Evolutionary conservation across 441 rosid species (phyloP), one percentile per base, ranked within the genome.

Genomic region (Populus tomentosa): DNA sequence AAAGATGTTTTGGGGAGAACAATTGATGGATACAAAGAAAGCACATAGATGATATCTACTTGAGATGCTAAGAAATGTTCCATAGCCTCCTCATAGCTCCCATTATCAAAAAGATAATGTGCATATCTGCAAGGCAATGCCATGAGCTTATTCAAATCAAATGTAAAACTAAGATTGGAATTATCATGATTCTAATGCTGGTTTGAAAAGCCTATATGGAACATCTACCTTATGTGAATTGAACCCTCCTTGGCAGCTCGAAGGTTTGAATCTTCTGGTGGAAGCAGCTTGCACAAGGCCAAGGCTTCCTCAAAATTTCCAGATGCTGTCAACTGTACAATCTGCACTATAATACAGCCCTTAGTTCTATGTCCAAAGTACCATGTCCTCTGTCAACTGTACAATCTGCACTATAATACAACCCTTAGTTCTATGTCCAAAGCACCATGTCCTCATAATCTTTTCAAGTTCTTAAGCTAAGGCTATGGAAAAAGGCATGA

Each of bases 261-360:
- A 76, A 94, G 91, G 81, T 86, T 90, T 61, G 98, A 84, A 79
- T 96, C 99, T 86, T 96, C 98, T 56, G 98, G 86, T 26, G 99
- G 99, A 85, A 96, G 99, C 85, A 90, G 70, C 86, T 93, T 96
- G 84, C 99, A 96, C 86, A 96, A 85, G 76, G 97, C 93, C 87
- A 96, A 86, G 32, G 99, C 98, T 88, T 96, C 99, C 87, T 94
- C 98, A 82, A 96, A 96, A 88, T 96, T 89, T 70, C 98, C 98
- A 56, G 98, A 90, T 76, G 98, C 99, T 42, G 99, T 92, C 83
- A 96, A 89, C 71, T 26, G 26, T 26, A 26, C 26, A 26, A 26
- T 26, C 26, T 26, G 26, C 26, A 26, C 26, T 26, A 26, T 96
- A 76, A 78, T 64, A 75, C 26, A 75, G 73, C 32, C 74, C 59